Conservation (phyloP, 2,329 filamentous ascomycete genomes). For the Nemania serpens region DNA sequence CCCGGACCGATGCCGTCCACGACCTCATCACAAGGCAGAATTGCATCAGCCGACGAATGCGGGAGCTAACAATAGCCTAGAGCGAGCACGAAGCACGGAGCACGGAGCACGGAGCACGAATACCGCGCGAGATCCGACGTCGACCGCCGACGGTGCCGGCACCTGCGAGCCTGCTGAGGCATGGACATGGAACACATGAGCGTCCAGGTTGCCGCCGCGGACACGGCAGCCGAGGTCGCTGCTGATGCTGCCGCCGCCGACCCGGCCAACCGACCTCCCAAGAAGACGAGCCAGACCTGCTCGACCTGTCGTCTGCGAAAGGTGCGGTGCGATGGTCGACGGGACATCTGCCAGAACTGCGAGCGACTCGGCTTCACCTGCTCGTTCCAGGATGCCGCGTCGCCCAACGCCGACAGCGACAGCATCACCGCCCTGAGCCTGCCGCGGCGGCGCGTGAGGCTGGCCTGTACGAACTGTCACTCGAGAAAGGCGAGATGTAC, state of each 20-base stretch:
- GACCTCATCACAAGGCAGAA: conserved; percentile 25
- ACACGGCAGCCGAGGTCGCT: conserved; percentile 43
- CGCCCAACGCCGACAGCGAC: conserved; percentile 41
- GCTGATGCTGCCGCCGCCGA: conserved; percentile 42
- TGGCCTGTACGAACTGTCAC: conserved; percentile 63
- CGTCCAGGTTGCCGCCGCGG: conserved; percentile 41
- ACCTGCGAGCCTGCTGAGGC: neutral
- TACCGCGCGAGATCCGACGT: too few species aligned
- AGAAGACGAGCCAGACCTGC: conserved; percentile 51
- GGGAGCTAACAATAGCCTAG: conserved; percentile 21
- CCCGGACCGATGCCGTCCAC: conserved; percentile 28
- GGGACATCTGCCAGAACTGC: conserved; percentile 61
- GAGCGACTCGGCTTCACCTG: conserved; percentile 62
- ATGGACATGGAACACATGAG: conserved; percentile 46
- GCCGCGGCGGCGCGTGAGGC: conserved; percentile 58
- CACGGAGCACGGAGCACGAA: too few species aligned
- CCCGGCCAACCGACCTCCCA: conserved; percentile 40
- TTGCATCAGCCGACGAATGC: conserved; percentile 24
- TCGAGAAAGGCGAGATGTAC: conserved; percentile 63
- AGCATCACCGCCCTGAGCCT: conserved; percentile 49
- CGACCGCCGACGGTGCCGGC: too few species aligned
- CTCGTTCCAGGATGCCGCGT: conserved; percentile 56
- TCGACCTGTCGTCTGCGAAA: conserved; percentile 60
- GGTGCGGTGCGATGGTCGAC: conserved; percentile 61
- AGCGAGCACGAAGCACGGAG: conserved; percentile 15